phyloP scores from a whole-genome alignment of 2,329 filamentous ascomycete species.

The Penicillium thymicola region DNA sequence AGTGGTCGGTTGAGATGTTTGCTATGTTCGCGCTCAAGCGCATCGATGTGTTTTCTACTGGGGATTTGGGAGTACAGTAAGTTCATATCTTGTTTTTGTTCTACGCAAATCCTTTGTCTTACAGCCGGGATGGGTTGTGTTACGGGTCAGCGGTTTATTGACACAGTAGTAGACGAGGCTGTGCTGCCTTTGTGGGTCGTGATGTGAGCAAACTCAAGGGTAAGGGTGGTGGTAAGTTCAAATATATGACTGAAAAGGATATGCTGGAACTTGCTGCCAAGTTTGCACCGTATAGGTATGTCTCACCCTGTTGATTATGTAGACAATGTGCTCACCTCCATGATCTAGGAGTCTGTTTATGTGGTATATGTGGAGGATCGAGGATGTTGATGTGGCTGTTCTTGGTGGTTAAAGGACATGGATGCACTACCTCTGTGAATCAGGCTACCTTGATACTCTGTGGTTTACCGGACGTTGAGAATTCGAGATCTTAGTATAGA shows the following conservation, averaged over 20 bases:
- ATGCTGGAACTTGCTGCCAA: conserved; percentile 78
- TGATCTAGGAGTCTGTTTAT: conserved; percentile 76
- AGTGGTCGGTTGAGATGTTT: conserved; percentile 98
- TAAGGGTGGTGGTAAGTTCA: conserved; percentile 84
- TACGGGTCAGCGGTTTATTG: background rate
- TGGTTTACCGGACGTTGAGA: background rate
- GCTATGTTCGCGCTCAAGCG: conserved; percentile 92
- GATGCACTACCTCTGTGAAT: background rate
- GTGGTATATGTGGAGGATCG: conserved; percentile 97
- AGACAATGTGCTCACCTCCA: conserved; percentile 14
- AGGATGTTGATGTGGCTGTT: conserved; percentile 68
- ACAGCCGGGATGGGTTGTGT: background rate
- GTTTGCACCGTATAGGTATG: conserved; percentile 76
- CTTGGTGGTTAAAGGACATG: conserved; percentile 30
- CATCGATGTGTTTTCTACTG: conserved; percentile 88
- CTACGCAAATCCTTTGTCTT: background rate
- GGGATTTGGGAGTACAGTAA: conserved; percentile 86
- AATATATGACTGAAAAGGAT: conserved; percentile 93
- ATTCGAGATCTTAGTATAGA: background rate
- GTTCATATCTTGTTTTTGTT: conserved; percentile 25
- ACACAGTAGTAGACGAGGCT: conserved; percentile 60
- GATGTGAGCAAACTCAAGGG: conserved; percentile 81
- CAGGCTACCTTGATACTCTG: background rate
- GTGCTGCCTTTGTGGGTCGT: conserved; percentile 80
- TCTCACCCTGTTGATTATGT: background rate